Evolutionary conservation across 192 early-diverging fungal species (phyloP), one percentile per base, ranked within the genome.

Genomic region (Cetraspora pellucida): DNA sequence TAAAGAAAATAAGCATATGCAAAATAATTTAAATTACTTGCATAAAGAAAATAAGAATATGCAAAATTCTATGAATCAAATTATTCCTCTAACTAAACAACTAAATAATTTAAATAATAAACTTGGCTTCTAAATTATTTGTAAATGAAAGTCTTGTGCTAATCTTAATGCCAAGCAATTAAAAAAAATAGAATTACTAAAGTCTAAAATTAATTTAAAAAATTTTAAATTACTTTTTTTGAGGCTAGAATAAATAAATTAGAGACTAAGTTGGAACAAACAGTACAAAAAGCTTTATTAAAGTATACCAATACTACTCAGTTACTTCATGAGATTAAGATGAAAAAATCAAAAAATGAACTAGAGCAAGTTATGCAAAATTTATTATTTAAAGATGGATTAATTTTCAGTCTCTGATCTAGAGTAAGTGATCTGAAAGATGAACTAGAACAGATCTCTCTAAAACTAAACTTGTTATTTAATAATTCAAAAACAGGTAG

Each of bases 311-410:
- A 63, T 63, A 9, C 60, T 63, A 63, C 27, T 25, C 60, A 63
- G 61, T 63, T 63, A 13, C 3, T 63, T 63, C 61, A 25, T 63
- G n/a, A 63, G 23, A 63, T 63, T 27, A 63, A 6, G 27, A 14
- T 63, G 27, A 63, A 63, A 21, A 21, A 63, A 63, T 63, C 27
- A 13, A 13, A 63, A 63, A 63, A 31, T 54, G 13, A 63, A 10
- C 14, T 37, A 27, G 61, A 63, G 31, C 31, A 37, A 63, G 23
- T 63, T 63, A 63, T 13, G 13, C 14, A 63, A 63, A 63, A 63
- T 37, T 63, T 27, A 63, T 63, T 63, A 63, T 63, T 63, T 63
- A 63, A 63, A 13, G 23, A 63, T 63, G 27, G 61, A 14, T 63
- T 63, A 63, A 63, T 37, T 63, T 63, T 63, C 23, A 25, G n/a